A percentile compares a stretch with the other conserved stretches of the same genome.
Conservation (phyloP, 169 alveolate genomes). For the Hepatocystis sp. region DNA sequence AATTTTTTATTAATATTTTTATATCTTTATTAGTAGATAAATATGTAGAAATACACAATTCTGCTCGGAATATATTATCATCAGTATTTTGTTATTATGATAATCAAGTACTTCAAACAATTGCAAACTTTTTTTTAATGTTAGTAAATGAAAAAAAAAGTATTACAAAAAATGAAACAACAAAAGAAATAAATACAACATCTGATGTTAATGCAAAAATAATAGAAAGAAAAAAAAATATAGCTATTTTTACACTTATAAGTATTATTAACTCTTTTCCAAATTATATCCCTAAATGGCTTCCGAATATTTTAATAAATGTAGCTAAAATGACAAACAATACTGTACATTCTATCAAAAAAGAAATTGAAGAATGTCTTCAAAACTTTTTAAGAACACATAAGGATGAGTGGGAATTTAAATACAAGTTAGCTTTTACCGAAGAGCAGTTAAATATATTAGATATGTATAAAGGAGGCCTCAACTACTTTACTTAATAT, state of each 20-base stretch:
- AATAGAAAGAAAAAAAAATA: conserved; percentile 36
- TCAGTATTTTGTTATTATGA: conserved; percentile 65
- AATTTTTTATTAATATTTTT: conserved; percentile 45
- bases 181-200: not conserved
- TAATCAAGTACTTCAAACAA: conserved; percentile 8
- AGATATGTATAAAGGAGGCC: conserved; percentile 87
- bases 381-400: conserved; percentile 87
- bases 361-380: conserved; percentile 83
- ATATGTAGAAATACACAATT: conserved; percentile 60
- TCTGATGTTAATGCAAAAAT: conserved; percentile 1
- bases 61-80: conserved; percentile 48
- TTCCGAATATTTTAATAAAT: conserved; percentile 82
- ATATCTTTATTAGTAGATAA: conserved; percentile 61
- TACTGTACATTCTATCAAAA: conserved; percentile 67
- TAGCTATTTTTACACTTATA: conserved; percentile 60
- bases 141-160: conserved; percentile 27
- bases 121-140: conserved; percentile 27
- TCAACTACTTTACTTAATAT: conserved; percentile 83
- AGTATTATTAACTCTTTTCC: conserved; percentile 78
- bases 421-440: conserved; percentile 78
- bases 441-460: conserved; percentile 82
- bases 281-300: conserved; percentile 85
- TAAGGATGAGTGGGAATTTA: conserved; percentile 86
- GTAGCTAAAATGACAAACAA: conserved; percentile 79
- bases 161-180: too few species aligned